These are phyloP conservation scores for Daldinia childiae DNA, from an alignment of 495 filamentous ascomycete species.

Conservation along the genomic window DNA sequence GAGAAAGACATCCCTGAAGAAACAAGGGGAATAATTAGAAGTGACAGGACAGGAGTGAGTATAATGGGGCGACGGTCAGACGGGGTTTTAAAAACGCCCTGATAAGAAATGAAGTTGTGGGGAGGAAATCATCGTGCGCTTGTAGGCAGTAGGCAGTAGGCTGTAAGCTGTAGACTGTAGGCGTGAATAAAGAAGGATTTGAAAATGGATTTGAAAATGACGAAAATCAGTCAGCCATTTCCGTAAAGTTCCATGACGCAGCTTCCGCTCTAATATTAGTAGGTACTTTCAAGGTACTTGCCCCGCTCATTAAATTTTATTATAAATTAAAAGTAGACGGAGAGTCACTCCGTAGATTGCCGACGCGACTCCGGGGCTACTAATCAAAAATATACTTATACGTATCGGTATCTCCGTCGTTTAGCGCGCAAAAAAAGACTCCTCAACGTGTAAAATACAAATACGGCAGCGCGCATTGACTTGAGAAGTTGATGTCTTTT, in stretches of 20 bases:
- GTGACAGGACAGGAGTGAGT: background rate
- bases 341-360: conserved; percentile 22
- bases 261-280: conserved; percentile 13
- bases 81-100: conserved; percentile 1
- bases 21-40: background rate
- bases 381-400: conserved; percentile 14
- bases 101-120: conserved; percentile 31
- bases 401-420: conserved; percentile 32
- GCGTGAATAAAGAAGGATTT: conserved; percentile 12
- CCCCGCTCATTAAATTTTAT: background rate
- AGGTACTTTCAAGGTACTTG: background rate
- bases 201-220: conserved; percentile 22
- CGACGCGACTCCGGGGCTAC: conserved; percentile 23
- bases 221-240: conserved; percentile 45
- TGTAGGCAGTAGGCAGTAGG: too few relatives aligned
- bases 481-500: background rate
- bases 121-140: conserved; percentile 14
- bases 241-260: conserved; percentile 42
- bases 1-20: conserved; percentile 28
- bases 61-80: background rate
- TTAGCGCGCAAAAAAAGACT: conserved; percentile 4
- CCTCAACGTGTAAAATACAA: background rate
- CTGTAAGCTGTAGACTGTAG: too few relatives aligned
- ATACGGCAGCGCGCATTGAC: conserved; percentile 5
- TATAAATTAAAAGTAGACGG: background rate